These are phyloP conservation scores for Penicillium coprophilum DNA, from an alignment of 495 filamentous ascomycete species.

Conservation along the genomic window DNA sequence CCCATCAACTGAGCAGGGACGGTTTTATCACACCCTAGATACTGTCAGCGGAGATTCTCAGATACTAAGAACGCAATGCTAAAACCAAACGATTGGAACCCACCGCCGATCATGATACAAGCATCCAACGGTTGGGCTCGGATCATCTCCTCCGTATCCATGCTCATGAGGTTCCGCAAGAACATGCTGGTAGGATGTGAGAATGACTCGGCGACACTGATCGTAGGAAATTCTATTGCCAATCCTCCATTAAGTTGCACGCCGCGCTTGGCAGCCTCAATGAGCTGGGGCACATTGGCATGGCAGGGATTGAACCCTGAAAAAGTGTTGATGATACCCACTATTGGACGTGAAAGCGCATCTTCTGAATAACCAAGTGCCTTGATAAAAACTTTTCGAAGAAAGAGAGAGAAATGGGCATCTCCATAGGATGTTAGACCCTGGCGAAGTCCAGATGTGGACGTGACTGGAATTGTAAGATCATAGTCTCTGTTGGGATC, in stretches of 20 bases:
- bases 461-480: slow-evolving; percentile 46
- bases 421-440: slow-evolving; percentile 68
- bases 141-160: slow-evolving; percentile 75
- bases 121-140: slow-evolving; percentile 63
- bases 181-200: slow-evolving; percentile 68
- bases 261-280: slow-evolving; percentile 64
- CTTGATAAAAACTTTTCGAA: slow-evolving; percentile 71
- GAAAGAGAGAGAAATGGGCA: slow-evolving; percentile 66
- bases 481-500: slow-evolving; percentile 51
- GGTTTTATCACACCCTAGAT: slow-evolving; percentile 64
- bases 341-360: slow-evolving; percentile 61
- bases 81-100: slow-evolving; percentile 9
- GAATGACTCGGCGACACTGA: slow-evolving; percentile 63
- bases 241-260: slow-evolving; percentile 60
- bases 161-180: slow-evolving; percentile 65
- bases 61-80: neutral
- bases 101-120: slow-evolving; percentile 64
- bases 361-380: slow-evolving; percentile 67
- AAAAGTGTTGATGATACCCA: slow-evolving; percentile 66
- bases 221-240: slow-evolving; percentile 66
- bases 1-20: slow-evolving; percentile 69
- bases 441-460: slow-evolving; percentile 54
- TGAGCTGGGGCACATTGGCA: slow-evolving; percentile 63
- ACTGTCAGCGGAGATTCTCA: neutral
- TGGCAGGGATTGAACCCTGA: slow-evolving; percentile 70